Evolutionary conservation across 345 rosid genomes (phyloP).

Genomic region (Combretum micranthum): DNA sequence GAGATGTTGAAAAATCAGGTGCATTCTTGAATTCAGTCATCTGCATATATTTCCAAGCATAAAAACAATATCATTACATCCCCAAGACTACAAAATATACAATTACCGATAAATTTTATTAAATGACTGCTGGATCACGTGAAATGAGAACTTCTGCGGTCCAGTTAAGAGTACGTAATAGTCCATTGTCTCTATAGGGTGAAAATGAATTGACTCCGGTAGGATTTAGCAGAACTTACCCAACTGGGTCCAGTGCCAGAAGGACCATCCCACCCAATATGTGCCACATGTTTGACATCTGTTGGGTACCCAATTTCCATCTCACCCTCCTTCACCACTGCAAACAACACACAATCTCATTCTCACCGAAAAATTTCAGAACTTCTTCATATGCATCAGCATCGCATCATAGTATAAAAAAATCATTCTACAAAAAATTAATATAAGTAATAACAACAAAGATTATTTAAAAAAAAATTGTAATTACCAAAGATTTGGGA

Average conservation of each 20-base stretch:
- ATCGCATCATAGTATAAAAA: background rate
- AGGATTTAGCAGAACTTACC: slow-evolving; percentile 37
- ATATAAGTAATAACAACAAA: too few species aligned
- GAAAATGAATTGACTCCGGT: background rate
- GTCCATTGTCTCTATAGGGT: background rate
- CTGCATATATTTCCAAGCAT: slow-evolving; percentile 31
- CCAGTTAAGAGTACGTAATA: too few species aligned
- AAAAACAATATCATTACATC: slow-evolving; percentile 4
- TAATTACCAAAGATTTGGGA: slow-evolving; percentile 73
- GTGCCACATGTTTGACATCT: slow-evolving; percentile 93
- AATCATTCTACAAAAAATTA: too few species aligned
- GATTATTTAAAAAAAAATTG: too few species aligned
- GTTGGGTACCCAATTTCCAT: slow-evolving; percentile 91
- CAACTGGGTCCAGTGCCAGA: slow-evolving; percentile 76
- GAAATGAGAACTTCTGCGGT: too few species aligned
- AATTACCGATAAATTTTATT: background rate
- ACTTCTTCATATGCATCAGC: background rate
- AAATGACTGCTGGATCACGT: too few species aligned
- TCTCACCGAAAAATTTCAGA: slow-evolving; percentile 5
- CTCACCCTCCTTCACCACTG: slow-evolving; percentile 70
- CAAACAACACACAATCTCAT: slow-evolving; percentile 7
- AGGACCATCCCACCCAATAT: slow-evolving; percentile 79
- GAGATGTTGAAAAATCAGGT: slow-evolving; percentile 58
- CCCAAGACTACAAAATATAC: background rate
- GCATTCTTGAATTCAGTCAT: slow-evolving; percentile 71